These are phyloP conservation scores for Beta vulgaris DNA, from an alignment of 148 eudicot genomes.

Conservation along the genomic window DNA sequence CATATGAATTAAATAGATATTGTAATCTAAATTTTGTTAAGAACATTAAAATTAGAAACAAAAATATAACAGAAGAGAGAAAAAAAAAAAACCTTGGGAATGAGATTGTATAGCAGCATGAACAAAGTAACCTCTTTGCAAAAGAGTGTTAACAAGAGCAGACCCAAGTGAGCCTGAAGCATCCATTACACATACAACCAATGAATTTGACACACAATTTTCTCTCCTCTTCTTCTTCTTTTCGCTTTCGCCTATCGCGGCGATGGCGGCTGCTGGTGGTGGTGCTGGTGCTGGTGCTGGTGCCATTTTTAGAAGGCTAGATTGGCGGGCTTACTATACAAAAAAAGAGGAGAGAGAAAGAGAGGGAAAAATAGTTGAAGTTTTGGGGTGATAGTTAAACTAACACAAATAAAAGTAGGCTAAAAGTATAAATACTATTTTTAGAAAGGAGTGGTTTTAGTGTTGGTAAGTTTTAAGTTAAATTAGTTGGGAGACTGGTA, in stretches of 20 bases:
- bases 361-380: background rate
- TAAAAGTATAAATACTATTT: no score
- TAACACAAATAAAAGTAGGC: background rate
- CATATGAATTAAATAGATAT: no score
- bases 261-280: background rate
- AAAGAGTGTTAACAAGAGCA: slow-evolving; percentile 43
- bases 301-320: background rate
- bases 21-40: no score
- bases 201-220: no score
- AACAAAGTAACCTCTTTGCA: slow-evolving; percentile 49
- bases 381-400: background rate
- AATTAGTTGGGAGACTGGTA: slow-evolving; percentile 10
- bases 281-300: background rate
- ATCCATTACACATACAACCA: slow-evolving; percentile 69
- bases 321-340: background rate
- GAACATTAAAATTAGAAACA: background rate
- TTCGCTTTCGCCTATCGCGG: background rate
- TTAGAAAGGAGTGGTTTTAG: background rate
- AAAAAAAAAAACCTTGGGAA: slow-evolving; percentile 8
- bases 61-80: background rate
- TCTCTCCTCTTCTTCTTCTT: background rate
- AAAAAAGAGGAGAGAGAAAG: background rate
- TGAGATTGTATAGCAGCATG: slow-evolving; percentile 55
- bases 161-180: slow-evolving; percentile 48
- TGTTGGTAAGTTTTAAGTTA: background rate